These are phyloP conservation scores for Tritrichomonas foetus DNA, from an alignment of 208 protist genomes.

Conservation along the genomic window DNA sequence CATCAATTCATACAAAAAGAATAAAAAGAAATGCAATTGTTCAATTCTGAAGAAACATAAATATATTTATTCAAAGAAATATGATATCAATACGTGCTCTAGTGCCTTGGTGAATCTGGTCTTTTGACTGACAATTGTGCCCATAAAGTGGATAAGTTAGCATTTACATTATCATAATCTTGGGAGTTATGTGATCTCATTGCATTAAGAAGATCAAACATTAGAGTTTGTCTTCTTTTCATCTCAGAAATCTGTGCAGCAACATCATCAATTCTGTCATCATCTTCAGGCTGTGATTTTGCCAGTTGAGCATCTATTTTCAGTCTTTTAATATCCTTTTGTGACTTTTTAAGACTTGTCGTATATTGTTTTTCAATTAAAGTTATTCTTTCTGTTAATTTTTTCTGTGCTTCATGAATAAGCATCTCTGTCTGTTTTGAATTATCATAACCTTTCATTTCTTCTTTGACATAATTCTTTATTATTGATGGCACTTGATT, in stretches of 20 bases:
- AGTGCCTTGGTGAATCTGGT: too few relatives aligned
- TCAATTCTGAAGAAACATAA: too few relatives aligned
- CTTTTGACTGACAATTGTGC: not conserved
- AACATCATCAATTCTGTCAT: not conserved
- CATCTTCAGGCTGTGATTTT: not conserved
- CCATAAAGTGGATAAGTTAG: not conserved
- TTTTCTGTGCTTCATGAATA: not conserved
- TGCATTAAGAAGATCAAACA: not conserved
- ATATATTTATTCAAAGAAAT: too few relatives aligned
- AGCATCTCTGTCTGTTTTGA: not conserved
- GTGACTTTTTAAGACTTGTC: not conserved
- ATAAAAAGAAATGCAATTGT: too few relatives aligned
- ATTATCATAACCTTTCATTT: not conserved
- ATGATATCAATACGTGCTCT: too few relatives aligned
- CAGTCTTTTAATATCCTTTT: not conserved
- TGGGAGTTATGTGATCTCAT: not conserved
- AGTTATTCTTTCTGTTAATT: not conserved
- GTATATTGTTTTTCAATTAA: not conserved
- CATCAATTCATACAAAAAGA: too few relatives aligned
- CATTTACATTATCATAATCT: not conserved
- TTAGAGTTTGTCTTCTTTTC: not conserved
- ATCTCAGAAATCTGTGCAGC: constrained; percentile 1
- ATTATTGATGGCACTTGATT: not conserved
- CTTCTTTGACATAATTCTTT: not conserved
- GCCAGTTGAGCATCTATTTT: not conserved